Conservation (phyloP, 2,329 filamentous ascomycete species). For the Xylaria sp. region DNA sequence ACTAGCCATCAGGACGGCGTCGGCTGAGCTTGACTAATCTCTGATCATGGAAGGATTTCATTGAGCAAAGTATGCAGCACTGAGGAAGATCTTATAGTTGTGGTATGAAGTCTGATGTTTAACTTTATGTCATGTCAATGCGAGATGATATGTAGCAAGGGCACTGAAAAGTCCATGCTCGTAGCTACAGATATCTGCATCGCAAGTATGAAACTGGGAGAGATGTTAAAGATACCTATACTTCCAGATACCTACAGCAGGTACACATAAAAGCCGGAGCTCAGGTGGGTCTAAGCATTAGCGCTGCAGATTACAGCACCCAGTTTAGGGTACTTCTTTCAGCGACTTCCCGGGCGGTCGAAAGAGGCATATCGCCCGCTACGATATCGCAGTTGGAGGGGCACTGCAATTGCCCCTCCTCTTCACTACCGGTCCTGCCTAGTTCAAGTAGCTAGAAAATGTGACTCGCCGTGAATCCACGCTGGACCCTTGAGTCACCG, state of each 20-base stretch:
- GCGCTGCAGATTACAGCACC: not conserved
- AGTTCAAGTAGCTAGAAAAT: constrained; percentile 15
- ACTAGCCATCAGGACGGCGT: constrained; percentile 38
- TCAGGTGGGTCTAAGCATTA: not conserved
- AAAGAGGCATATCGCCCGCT: constrained; percentile 31
- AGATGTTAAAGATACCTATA: too few species aligned
- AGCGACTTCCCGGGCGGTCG: constrained; percentile 33
- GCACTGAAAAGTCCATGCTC: not conserved
- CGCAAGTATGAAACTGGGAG: too few species aligned
- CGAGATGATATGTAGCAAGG: not conserved
- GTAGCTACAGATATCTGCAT: too few species aligned
- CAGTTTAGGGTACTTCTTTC: constrained; percentile 31
- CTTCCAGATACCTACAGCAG: too few species aligned
- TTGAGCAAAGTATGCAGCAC: constrained; percentile 22
- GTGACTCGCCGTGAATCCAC: constrained; percentile 25
- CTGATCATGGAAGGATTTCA: constrained; percentile 23
- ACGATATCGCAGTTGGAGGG: constrained; percentile 34
- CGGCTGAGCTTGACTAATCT: constrained; percentile 26
- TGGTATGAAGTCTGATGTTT: not conserved
- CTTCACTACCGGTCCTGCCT: constrained; percentile 7
- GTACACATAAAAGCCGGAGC: not conserved
- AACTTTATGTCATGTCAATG: constrained; percentile 12
- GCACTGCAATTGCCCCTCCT: constrained; percentile 34
- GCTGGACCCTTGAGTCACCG: constrained; percentile 33
- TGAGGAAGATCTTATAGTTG: not conserved